Percentiles rank a stretch among this genome's conserved stretches.
Evolutionary conservation across 768 basidiomycete genomes (phyloP).

Genomic region (Mrakia frigida): DNA sequence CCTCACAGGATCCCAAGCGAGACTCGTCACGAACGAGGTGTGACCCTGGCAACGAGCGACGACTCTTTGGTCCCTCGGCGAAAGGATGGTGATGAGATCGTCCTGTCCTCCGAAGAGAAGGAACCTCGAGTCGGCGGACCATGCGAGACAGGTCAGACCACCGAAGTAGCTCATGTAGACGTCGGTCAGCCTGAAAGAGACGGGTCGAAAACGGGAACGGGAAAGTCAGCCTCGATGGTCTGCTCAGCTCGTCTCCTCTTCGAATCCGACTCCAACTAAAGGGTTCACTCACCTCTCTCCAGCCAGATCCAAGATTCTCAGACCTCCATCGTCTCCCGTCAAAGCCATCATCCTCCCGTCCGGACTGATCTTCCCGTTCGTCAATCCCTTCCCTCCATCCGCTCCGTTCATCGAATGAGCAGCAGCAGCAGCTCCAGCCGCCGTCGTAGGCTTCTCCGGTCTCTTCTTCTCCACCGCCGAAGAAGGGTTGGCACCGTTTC

Average conservation of each 20-base stretch:
- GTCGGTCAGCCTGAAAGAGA: slow-evolving; percentile 70
- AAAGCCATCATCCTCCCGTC: slow-evolving; percentile 86
- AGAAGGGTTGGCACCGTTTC: neutral
- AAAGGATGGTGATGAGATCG: slow-evolving; percentile 88
- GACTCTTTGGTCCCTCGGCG: slow-evolving; percentile 87
- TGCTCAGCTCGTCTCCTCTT: too few relatives aligned
- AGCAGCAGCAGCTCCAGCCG: neutral
- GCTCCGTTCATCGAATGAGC: slow-evolving; percentile 14
- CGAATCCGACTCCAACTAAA: neutral
- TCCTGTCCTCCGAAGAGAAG: slow-evolving; percentile 95
- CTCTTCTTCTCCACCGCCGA: slow-evolving; percentile 33
- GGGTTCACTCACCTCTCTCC: slow-evolving; percentile 65
- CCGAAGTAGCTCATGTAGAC: slow-evolving; percentile 95
- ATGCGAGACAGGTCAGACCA: slow-evolving; percentile 77
- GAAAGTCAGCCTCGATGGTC: too few relatives aligned
- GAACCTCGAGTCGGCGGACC: slow-evolving; percentile 94
- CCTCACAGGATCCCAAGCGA: slow-evolving; percentile 83
- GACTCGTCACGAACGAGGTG: slow-evolving; percentile 81
- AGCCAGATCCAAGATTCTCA: slow-evolving; percentile 81
- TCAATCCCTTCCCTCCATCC: slow-evolving; percentile 14
- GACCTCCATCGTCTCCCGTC: slow-evolving; percentile 84
- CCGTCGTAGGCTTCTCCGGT: slow-evolving; percentile 25
- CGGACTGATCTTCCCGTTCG: slow-evolving; percentile 46
- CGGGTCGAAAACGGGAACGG: neutral
- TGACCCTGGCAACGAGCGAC: slow-evolving; percentile 96